Percentiles rank a stretch among this genome's conserved stretches.
Conservation (phyloP, 179 eudicot genomes). For the Silene vulgaris region DNA sequence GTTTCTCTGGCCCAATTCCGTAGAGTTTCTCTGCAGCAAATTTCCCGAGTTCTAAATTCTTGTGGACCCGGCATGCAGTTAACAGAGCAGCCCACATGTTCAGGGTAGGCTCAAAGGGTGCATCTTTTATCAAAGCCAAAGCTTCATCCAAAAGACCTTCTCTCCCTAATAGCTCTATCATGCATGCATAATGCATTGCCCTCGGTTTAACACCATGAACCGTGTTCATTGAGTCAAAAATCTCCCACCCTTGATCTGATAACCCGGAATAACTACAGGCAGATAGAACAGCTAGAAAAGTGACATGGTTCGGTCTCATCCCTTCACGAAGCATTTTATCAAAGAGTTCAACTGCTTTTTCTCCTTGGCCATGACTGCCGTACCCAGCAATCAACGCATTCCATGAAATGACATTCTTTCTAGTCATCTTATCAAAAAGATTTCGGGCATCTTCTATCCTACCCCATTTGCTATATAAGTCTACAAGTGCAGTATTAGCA, state of each 20-base stretch:
- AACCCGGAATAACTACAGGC: constrained; percentile 83
- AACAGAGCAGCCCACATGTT: constrained; percentile 93
- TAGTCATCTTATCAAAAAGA: constrained; percentile 63
- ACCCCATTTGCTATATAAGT: constrained; percentile 92
- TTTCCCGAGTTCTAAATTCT: constrained; percentile 60
- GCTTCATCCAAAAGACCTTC: constrained; percentile 78
- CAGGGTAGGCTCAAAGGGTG: constrained; percentile 59
- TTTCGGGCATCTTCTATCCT: constrained; percentile 74
- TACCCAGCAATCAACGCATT: constrained; percentile 83
- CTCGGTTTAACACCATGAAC: constrained; percentile 60
- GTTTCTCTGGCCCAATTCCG: constrained; percentile 76
- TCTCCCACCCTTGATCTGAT: constrained; percentile 58
- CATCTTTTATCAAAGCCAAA: constrained; percentile 56
- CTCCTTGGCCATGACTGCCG: constrained; percentile 71
- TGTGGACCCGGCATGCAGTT: constrained; percentile 69
- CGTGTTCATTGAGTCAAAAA: constrained; percentile 60
- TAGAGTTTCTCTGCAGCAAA: constrained; percentile 76
- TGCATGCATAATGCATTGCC: constrained; percentile 87
- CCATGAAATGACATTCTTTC: constrained; percentile 72
- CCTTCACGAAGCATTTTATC: constrained; percentile 53
- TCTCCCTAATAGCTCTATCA: constrained; percentile 76
- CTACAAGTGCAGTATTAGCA: constrained; percentile 73
- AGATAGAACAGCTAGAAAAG: constrained; percentile 79
- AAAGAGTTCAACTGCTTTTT: constrained; percentile 63
- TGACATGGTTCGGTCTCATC: constrained; percentile 66